These are phyloP conservation scores for Gnetum montanum DNA, from an alignment of 75 land plant species.

Conservation along the genomic window DNA sequence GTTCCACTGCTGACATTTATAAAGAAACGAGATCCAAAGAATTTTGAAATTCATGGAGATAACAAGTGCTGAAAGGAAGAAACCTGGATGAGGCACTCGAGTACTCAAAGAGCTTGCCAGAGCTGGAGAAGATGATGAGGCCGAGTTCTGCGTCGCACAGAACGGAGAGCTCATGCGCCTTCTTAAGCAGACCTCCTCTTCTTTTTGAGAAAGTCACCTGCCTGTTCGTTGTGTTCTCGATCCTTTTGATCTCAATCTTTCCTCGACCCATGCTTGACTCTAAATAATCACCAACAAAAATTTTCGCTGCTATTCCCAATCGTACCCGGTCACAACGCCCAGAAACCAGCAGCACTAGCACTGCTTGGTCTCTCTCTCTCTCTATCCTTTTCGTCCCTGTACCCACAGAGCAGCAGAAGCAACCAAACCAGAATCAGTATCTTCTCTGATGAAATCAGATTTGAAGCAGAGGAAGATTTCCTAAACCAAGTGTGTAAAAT, in stretches of 20 bases:
- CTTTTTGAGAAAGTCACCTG: slow-evolving; percentile 27
- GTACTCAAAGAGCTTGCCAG: slow-evolving; percentile 16
- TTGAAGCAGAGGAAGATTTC: no score
- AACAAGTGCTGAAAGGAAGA: no score
- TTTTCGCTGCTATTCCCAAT: background rate
- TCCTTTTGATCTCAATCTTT: slow-evolving; percentile 27
- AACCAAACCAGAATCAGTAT: background rate
- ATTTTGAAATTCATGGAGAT: no score
- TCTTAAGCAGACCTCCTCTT: slow-evolving; percentile 24
- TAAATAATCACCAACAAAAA: background rate
- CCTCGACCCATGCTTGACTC: slow-evolving; percentile 16
- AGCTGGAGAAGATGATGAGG: slow-evolving; percentile 20
- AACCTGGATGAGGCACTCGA: slow-evolving; percentile 3
- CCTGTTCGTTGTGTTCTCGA: slow-evolving; percentile 15
- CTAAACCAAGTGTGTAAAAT: no score
- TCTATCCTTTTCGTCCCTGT: background rate
- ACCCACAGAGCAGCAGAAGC: background rate
- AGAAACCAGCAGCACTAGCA: background rate
- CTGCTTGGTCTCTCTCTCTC: background rate
- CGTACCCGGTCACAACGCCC: background rate
- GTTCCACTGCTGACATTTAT: no score
- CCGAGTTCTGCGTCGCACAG: slow-evolving; percentile 23
- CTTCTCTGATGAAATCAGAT: background rate
- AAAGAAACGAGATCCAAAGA: no score
- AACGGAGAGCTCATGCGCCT: slow-evolving; percentile 23